Evolutionary conservation across 2,329 filamentous ascomycete genomes (phyloP).

Genomic region (Neofusicoccum parvum): DNA sequence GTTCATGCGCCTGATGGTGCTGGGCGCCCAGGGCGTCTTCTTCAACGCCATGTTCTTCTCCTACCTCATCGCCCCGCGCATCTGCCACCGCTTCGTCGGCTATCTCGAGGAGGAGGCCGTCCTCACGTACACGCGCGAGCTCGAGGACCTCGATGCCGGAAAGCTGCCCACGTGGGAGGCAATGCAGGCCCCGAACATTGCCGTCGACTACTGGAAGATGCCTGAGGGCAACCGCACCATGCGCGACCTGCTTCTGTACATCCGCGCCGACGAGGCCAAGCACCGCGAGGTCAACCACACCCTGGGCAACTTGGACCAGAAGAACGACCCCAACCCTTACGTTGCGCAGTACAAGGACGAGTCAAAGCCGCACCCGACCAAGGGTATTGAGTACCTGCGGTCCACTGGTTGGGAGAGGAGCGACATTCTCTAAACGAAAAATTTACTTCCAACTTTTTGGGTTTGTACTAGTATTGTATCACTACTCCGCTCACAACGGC

Average conservation of each 20-base stretch:
- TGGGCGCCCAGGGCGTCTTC: slow-evolving; percentile 92
- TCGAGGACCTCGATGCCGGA: slow-evolving; percentile 85
- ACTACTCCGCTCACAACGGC: slow-evolving; percentile 3
- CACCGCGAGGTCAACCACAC: slow-evolving; percentile 97
- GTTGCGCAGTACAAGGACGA: slow-evolving; percentile 77
- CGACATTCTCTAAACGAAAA: slow-evolving; percentile 64
- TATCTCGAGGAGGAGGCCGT: slow-evolving; percentile 98
- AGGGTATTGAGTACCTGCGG: slow-evolving; percentile 65
- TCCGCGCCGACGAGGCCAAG: slow-evolving; percentile 57
- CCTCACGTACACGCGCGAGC: slow-evolving; percentile 87
- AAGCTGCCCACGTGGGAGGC: slow-evolving; percentile 78
- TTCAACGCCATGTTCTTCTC: slow-evolving; percentile 91
- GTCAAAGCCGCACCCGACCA: slow-evolving; percentile 67
- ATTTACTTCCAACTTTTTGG: not conserved
- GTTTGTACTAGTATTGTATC: not conserved
- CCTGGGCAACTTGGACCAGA: slow-evolving; percentile 81
- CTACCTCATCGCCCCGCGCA: slow-evolving; percentile 83
- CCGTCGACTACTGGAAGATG: slow-evolving; percentile 92
- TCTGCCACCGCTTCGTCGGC: slow-evolving; percentile 92
- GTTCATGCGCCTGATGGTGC: slow-evolving; percentile 91
- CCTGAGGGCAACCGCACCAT: slow-evolving; percentile 80
- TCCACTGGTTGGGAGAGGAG: slow-evolving; percentile 79
- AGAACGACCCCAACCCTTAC: slow-evolving; percentile 89
- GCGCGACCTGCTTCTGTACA: slow-evolving; percentile 83
- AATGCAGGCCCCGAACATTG: slow-evolving; percentile 82